Evolutionary conservation across 139 green algal species (phyloP).

Genomic region (Tetradesmus obliquus): DNA sequence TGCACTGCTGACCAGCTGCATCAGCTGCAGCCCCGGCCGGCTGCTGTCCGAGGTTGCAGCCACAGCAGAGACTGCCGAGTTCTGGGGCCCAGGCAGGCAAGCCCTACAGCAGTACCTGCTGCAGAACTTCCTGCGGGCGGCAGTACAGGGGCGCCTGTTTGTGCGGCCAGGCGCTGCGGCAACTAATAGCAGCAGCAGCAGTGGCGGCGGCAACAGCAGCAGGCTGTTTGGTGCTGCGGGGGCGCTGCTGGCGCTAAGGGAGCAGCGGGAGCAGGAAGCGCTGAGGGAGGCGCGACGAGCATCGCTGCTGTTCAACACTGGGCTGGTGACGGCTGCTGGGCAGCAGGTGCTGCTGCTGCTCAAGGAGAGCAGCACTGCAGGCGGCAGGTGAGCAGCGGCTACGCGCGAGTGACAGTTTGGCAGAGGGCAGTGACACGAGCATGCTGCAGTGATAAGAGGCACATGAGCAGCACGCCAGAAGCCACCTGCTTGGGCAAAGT

Average conservation of each 20-base stretch:
- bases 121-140: conserved; percentile 9
- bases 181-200: neutral
- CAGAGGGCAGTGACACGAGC: neutral
- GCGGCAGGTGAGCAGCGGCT: neutral
- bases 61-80: neutral
- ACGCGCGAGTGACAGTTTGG: too few species aligned
- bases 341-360: conserved; percentile 29
- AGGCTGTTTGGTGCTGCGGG: neutral
- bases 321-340: conserved; percentile 10
- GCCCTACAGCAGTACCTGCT: conserved; percentile 16
- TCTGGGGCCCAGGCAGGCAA: neutral
- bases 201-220: neutral
- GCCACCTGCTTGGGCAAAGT: too few species aligned
- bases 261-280: neutral
- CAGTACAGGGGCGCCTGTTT: conserved; percentile 2
- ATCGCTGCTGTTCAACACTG: conserved; percentile 26
- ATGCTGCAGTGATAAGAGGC: neutral
- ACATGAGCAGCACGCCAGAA: neutral
- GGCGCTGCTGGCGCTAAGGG: neutral
- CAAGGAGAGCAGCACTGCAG: neutral
- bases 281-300: neutral
- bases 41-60: conserved; percentile 3
- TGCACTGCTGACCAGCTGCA: neutral
- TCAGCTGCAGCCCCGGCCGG: neutral
- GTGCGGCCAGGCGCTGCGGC: neutral